These are phyloP conservation scores for Alternaria arbusti DNA, from an alignment of 2,329 filamentous ascomycete species.

Conservation along the genomic window DNA sequence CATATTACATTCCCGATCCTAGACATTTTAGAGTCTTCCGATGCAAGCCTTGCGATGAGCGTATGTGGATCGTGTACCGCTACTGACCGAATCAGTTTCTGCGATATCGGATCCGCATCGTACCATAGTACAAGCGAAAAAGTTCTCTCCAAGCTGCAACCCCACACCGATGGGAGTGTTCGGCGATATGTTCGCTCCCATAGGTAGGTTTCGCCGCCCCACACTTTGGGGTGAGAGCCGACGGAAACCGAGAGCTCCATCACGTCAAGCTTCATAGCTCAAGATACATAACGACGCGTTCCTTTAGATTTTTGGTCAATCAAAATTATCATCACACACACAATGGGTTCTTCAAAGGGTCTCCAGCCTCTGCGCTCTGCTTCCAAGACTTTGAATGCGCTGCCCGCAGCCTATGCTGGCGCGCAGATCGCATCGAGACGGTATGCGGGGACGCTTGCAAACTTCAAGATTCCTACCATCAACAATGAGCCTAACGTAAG, in stretches of 20 bases:
- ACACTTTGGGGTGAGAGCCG: conserved; percentile 27
- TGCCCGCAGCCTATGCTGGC: conserved; percentile 30
- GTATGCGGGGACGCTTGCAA: conserved; percentile 68
- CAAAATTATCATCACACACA: conserved; percentile 6
- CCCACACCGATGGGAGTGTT: conserved; percentile 9
- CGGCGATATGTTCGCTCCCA: conserved; percentile 12
- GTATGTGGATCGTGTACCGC: conserved; percentile 16
- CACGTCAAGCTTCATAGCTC: conserved; percentile 22
- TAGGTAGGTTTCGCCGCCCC: conserved; percentile 19
- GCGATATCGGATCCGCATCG: conserved; percentile 37
- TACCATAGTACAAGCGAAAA: conserved; percentile 8
- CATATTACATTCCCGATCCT: neutral
- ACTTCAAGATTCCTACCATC: conserved; percentile 86
- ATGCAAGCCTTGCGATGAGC: conserved; percentile 11
- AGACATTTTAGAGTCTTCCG: neutral
- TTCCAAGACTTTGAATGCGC: conserved; percentile 33
- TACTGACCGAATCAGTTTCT: conserved; percentile 23
- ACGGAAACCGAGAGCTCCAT: conserved; percentile 27
- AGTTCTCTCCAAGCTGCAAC: conserved; percentile 5
- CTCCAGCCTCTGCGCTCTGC: conserved; percentile 39
- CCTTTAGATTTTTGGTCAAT: neutral
- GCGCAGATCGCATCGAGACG: conserved; percentile 35
- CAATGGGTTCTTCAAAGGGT: conserved; percentile 43
- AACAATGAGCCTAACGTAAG: conserved; percentile 95
- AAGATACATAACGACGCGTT: conserved; percentile 29